phyloP scores from a whole-genome alignment of 352 stramenopile genomes.

The Phytophthora sp. region DNA sequence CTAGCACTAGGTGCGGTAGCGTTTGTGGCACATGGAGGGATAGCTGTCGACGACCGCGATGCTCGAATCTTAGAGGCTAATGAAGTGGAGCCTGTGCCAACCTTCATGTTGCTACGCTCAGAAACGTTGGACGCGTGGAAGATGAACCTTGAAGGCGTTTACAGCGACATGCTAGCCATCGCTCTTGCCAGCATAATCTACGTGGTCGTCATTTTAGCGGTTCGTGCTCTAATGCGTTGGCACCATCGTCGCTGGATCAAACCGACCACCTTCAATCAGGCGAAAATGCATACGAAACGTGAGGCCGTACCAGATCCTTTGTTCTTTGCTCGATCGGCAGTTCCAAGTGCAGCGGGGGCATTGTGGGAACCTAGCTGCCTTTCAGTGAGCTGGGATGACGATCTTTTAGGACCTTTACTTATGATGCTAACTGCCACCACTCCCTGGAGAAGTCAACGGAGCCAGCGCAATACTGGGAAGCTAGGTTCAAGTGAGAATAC shows the following conservation, averaged over 20 bases:
- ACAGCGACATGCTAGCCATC: constrained; percentile 55
- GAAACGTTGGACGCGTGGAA: constrained; percentile 65
- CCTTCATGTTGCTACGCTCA: constrained; percentile 63
- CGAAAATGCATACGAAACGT: constrained; percentile 19
- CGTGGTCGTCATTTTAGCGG: constrained; percentile 27
- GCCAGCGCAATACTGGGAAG: constrained; percentile 13
- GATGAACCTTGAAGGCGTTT: constrained; percentile 61
- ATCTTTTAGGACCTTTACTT: constrained; percentile 46
- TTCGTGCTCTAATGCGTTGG: constrained; percentile 28
- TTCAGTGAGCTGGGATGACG: constrained; percentile 60
- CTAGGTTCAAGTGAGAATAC: constrained; percentile 2
- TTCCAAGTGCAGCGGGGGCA: constrained; percentile 52
- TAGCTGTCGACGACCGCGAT: constrained; percentile 44
- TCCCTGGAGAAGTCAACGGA: constrained; percentile 18
- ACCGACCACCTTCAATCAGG: constrained; percentile 10
- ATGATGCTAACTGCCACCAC: constrained; percentile 19
- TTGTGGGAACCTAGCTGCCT: constrained; percentile 62
- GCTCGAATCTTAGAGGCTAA: constrained; percentile 60
- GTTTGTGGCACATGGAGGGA: constrained; percentile 44
- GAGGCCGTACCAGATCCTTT: constrained; percentile 38
- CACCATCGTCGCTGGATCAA: constrained; percentile 29
- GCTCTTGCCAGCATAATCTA: constrained; percentile 49
- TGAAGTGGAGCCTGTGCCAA: constrained; percentile 51
- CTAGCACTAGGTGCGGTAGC: constrained; percentile 39
- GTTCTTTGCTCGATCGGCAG: constrained; percentile 50